A percentile compares a stretch with the other conserved stretches of the same genome.
phyloP scores from a whole-genome alignment of 2,329 filamentous ascomycete genomes.

The Claviceps maximensis region DNA sequence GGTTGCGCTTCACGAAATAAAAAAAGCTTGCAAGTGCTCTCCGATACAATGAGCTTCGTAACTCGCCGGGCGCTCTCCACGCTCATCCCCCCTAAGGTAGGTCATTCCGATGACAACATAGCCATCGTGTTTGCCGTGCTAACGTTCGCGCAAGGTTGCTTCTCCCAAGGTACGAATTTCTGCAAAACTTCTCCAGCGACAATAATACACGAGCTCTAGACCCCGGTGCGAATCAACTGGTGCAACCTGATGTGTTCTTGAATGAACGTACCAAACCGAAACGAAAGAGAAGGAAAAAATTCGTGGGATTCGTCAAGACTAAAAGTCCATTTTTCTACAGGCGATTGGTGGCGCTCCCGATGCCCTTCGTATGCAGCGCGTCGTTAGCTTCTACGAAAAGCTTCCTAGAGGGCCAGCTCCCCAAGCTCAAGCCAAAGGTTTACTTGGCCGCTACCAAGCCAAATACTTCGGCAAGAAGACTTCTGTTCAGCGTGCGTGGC shows the following conservation, averaged over 20 bases:
- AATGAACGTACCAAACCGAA: not conserved
- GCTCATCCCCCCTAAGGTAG: constrained; percentile 97
- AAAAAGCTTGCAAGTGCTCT: constrained; percentile 8
- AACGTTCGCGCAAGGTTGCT: constrained; percentile 45
- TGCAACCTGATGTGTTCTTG: not conserved
- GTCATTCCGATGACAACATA: constrained; percentile 12
- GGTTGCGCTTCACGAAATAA: constrained; percentile 15
- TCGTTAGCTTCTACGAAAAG: constrained; percentile 98
- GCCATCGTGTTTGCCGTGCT: constrained; percentile 11
- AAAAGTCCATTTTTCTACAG: constrained; percentile 34
- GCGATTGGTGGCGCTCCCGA: constrained; percentile 90
- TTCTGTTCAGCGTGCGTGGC: constrained; percentile 84
- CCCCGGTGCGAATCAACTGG: not conserved
- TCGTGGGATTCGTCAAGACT: constrained; percentile 15
- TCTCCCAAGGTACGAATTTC: constrained; percentile 56
- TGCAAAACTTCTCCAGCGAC: not conserved
- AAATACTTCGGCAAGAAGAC: constrained; percentile 94
- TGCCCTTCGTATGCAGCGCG: constrained; percentile 93
- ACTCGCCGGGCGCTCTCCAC: constrained; percentile 87
- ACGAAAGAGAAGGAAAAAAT: not conserved
- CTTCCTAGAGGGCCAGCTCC: constrained; percentile 87
- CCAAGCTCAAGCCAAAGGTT: constrained; percentile 65
- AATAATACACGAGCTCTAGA: too few species aligned
- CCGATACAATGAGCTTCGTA: constrained; percentile 79
- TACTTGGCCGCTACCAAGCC: constrained; percentile 78